These are phyloP conservation scores for Eimeria acervulina DNA, from an alignment of 169 alveolate species.

Conservation along the genomic window DNA sequence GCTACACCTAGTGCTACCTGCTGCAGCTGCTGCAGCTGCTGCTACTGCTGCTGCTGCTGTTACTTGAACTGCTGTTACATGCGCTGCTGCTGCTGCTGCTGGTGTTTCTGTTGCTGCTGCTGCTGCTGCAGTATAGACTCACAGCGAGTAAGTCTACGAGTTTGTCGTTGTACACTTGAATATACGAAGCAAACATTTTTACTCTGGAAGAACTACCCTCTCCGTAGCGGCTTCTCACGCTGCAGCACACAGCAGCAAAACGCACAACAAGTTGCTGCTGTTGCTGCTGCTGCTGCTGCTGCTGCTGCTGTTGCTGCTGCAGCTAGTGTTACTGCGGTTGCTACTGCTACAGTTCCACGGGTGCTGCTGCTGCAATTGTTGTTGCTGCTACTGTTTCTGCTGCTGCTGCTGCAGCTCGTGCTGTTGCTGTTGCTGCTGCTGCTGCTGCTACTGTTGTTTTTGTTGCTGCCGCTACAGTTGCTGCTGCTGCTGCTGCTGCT, in stretches of 20 bases:
- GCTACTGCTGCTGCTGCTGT: background rate
- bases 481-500: slow-evolving; percentile 22
- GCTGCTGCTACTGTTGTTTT: background rate
- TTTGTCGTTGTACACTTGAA: slow-evolving; percentile 88
- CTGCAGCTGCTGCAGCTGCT: slow-evolving; percentile 12
- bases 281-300: background rate
- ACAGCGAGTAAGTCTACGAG: slow-evolving; percentile 87
- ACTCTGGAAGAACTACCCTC: slow-evolving; percentile 65
- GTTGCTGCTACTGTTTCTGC: background rate
- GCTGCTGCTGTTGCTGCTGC: background rate
- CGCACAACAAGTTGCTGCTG: background rate
- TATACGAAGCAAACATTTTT: slow-evolving; percentile 87
- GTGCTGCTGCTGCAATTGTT: slow-evolving; percentile 1
- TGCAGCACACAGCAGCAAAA: background rate
- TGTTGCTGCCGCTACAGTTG: slow-evolving; percentile 38
- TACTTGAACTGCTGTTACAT: background rate
- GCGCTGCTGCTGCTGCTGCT: slow-evolving; percentile 48
- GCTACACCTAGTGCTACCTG: background rate
- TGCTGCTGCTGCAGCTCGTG: too few species aligned
- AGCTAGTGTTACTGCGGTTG: background rate
- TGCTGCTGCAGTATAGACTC: slow-evolving; percentile 43
- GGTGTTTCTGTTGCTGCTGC: background rate
- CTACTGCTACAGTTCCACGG: slow-evolving; percentile 26
- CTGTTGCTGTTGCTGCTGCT: background rate
- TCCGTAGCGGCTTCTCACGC: slow-evolving; percentile 57